A percentile compares a stretch with the other conserved stretches of the same genome.
Evolutionary conservation across 2,329 filamentous ascomycete species (phyloP).

Genomic region (Dothiorella sarmentorum): DNA sequence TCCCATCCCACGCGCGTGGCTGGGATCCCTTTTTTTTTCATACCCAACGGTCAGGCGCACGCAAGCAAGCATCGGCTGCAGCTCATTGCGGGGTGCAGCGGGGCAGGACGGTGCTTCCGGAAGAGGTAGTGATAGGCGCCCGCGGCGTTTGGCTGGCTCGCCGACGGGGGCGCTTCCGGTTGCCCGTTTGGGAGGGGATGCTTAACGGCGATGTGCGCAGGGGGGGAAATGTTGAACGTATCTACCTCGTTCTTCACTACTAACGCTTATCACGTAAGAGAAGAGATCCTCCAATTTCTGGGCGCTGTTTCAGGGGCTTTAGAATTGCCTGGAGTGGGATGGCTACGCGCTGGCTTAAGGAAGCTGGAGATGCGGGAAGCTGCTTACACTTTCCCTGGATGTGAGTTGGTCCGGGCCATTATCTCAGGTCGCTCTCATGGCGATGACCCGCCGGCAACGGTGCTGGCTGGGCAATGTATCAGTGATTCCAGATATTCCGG

Average conservation of each 20-base stretch:
- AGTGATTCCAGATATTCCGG: not conserved
- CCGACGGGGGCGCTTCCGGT: no score
- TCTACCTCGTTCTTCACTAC: not conserved
- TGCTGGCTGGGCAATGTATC: not conserved
- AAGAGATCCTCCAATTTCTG: no score
- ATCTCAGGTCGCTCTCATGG: not conserved
- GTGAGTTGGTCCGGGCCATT: not conserved
- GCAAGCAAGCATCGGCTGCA: not conserved
- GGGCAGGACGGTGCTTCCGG: not conserved
- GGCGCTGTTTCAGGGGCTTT: not conserved
- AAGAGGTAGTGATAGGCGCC: not conserved
- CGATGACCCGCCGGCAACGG: not conserved
- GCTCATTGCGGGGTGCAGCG: constrained; percentile 10
- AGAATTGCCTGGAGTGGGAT: not conserved
- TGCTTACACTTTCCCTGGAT: not conserved
- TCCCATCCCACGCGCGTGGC: not conserved
- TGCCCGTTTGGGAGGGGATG: no score
- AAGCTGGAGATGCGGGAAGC: no score
- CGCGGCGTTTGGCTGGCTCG: no score
- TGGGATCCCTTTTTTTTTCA: no score
- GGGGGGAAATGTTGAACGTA: not conserved
- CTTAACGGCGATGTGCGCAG: no score
- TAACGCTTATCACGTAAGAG: no score
- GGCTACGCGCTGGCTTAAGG: not conserved
- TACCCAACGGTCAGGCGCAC: no score